A percentile compares a stretch with the other conserved stretches of the same genome.
These are phyloP conservation scores for Xerocomellus chrysenteron DNA, from an alignment of 768 basidiomycete genomes.

Conservation along the genomic window DNA sequence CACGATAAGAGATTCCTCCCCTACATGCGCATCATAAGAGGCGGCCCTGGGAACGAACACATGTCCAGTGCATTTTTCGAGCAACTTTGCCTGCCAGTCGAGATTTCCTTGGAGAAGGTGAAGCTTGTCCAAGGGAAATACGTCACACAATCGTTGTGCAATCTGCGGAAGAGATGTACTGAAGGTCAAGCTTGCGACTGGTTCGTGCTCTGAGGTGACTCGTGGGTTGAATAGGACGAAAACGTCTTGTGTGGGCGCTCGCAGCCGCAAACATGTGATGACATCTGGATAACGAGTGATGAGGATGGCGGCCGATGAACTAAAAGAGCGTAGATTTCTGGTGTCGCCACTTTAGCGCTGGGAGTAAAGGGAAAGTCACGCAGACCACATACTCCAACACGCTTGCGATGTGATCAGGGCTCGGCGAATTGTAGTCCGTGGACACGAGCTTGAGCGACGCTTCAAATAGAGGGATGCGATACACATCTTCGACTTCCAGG, in stretches of 20 bases:
- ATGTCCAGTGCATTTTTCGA: constrained; percentile 55
- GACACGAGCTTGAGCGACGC: constrained; percentile 36
- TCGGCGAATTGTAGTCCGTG: constrained; percentile 37
- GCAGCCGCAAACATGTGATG: constrained; percentile 44
- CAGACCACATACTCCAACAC: constrained; percentile 19
- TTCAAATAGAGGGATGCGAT: constrained; percentile 46
- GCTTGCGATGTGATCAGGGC: constrained; percentile 30
- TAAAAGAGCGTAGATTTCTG: constrained; percentile 23
- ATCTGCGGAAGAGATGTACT: constrained; percentile 42
- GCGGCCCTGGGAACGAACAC: constrained; percentile 42
- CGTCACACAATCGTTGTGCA: constrained; percentile 40
- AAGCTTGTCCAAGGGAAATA: constrained; percentile 44
- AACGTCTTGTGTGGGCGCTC: constrained; percentile 27
- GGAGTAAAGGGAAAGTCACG: neutral
- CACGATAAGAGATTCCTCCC: constrained; percentile 40
- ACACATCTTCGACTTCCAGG: constrained; percentile 53
- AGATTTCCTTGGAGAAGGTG: constrained; percentile 37
- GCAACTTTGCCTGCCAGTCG: constrained; percentile 55
- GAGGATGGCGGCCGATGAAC: constrained; percentile 36
- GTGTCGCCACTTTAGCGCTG: constrained; percentile 3
- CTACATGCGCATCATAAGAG: constrained; percentile 10
- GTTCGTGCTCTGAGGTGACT: constrained; percentile 46
- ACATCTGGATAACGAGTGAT: constrained; percentile 64
- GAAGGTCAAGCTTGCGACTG: constrained; percentile 55
- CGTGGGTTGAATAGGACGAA: constrained; percentile 66